Evolutionary conservation across 371 early-diverging fungal species (phyloP).

Genomic region (Syncephalis fuscata): DNA sequence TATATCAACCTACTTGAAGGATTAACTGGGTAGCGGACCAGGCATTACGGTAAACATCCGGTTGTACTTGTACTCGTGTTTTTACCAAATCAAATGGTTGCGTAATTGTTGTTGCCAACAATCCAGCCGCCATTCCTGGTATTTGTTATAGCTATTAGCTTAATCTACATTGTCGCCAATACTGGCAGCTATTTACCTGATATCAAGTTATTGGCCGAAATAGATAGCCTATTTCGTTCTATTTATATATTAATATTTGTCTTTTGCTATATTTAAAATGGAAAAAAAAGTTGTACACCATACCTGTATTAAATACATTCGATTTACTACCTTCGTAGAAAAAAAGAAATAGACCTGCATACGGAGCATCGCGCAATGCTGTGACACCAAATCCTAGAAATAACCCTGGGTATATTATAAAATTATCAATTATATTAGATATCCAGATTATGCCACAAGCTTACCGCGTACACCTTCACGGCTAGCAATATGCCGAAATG

Average conservation of each 20-base stretch:
- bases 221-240: not conserved
- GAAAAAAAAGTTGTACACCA: not conserved
- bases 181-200: constrained; percentile 5
- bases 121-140: constrained; percentile 50
- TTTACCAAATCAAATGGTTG: constrained; percentile 92
- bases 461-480: constrained; percentile 38
- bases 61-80: constrained; percentile 83
- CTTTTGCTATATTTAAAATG: not conserved
- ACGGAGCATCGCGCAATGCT: constrained; percentile 84
- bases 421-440: not conserved
- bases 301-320: constrained; percentile 20
- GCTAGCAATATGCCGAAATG: constrained; percentile 38
- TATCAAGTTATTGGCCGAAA: not conserved
- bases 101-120: constrained; percentile 62
- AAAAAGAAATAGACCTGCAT: constrained; percentile 89
- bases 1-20: constrained; percentile 21
- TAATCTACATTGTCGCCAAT: not conserved
- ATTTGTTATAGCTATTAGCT: constrained; percentile 11
- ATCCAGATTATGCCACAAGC: not conserved
- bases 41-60: constrained; percentile 43
- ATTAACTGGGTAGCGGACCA: constrained; percentile 44
- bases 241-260: not conserved
- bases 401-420: constrained; percentile 26
- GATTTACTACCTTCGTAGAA: constrained; percentile 68
- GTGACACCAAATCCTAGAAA: constrained; percentile 88